Percentiles rank a stretch among this genome's conserved stretches.
These are phyloP conservation scores for Russula abietina DNA, from an alignment of 768 basidiomycete genomes.

Conservation along the genomic window DNA sequence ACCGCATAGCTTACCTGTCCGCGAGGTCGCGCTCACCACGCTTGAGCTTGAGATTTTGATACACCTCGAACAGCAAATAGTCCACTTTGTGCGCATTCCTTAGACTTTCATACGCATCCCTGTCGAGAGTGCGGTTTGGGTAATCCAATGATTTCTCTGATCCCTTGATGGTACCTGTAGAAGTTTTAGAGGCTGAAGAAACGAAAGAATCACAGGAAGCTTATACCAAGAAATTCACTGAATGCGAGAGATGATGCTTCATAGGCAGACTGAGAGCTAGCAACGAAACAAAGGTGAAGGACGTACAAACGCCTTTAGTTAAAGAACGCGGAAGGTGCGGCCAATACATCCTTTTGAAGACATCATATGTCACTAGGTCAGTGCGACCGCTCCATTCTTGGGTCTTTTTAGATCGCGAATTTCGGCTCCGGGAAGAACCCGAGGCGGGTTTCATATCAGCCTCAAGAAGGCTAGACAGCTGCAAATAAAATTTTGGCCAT, in stretches of 20 bases:
- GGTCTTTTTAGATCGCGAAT: conserved; percentile 4
- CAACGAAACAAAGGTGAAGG: not conserved
- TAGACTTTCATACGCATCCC: conserved; percentile 4
- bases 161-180: conserved; percentile 57
- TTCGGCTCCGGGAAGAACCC: no score
- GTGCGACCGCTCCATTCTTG: not conserved
- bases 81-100: not conserved
- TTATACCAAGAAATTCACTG: conserved; percentile 57
- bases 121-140: conserved; percentile 15
- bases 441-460: conserved; percentile 35
- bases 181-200: not conserved
- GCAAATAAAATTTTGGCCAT: not conserved
- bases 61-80: conserved; percentile 42
- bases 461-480: conserved; percentile 48
- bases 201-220: not conserved
- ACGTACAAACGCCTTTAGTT: conserved; percentile 48
- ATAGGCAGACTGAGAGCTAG: not conserved
- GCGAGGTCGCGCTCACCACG: no score
- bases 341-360: no score
- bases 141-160: conserved; percentile 45
- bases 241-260: conserved; percentile 59
- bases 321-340: conserved; percentile 46
- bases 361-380: conserved; percentile 40
- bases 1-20: conserved; percentile 41
- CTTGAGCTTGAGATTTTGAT: conserved; percentile 42